Base-by-base conservation (phyloP, 2,329 filamentous ascomycete species). In the Didymella arachidicola region DNA sequence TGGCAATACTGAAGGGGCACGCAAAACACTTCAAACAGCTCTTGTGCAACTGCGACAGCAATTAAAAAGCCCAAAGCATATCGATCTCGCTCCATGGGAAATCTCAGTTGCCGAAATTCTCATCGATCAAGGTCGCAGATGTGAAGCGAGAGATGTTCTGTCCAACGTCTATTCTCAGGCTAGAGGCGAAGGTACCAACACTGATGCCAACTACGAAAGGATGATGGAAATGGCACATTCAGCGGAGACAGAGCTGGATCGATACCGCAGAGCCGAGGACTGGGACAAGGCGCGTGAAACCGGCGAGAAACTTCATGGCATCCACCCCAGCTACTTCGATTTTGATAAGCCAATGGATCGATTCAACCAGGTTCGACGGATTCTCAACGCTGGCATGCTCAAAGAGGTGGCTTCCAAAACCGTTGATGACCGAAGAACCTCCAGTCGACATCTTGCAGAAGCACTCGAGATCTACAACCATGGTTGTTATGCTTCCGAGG, bases 401-500 rank as follows among this genome's bases (percentile, higher is more conserved):
- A 22, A 52, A 11, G 49, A 52, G 22, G 29, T 25, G 11, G 27
- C 30, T 14, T 26, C 27, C 4, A 25, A 51, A 3, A n/a, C 34
- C 12, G 19, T 18, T 4, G 14, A 12, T 12, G 39, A 36, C 7
- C 19, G 6, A 14, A 18, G 16, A 38, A 32, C 14, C 11, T 34
- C 30, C 6, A 38, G 11, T 18, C n/a, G 5, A 2, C n/a, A 32
- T 19, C 49, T 44, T 16, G 12, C 39, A 27, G 5, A 44, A 27
- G 49, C 49, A 18, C 22, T 52, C 6, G 38, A 52, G 29, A 44
- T 52, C 19, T 52, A 44, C 41, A 52, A 52, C 12, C 39, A 52
- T 19, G 49, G 39, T n/a, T 44, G 49, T 26, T 44, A 44, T n/a
- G 19, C 41, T 25, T 52, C 41, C 1, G 27, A 44, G 8, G 29